These are phyloP conservation scores for Lactifluus hygrophoroides DNA, from an alignment of 768 basidiomycete genomes.

Conservation along the genomic window DNA sequence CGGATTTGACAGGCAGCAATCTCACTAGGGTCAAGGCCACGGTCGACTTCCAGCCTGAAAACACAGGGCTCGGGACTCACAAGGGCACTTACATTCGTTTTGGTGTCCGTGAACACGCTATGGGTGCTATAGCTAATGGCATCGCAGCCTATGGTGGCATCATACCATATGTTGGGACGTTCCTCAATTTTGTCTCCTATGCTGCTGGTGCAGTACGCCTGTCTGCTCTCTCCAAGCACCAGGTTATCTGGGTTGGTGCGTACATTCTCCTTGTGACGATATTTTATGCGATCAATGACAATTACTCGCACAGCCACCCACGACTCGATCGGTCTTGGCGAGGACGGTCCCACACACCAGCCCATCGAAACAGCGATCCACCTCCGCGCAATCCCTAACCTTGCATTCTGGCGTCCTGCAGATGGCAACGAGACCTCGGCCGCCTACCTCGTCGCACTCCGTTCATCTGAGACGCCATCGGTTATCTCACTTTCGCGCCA, in stretches of 20 bases:
- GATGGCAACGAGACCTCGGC: conserved; percentile 98
- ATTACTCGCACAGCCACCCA: conserved; percentile 59
- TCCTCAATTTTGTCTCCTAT: conserved; percentile 93
- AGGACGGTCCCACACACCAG: conserved; percentile 95
- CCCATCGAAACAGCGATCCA: conserved; percentile 84
- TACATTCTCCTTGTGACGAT: conserved; percentile 17
- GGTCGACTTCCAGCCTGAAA: conserved; percentile 89
- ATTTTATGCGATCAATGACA: background rate
- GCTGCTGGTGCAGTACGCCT: conserved; percentile 89
- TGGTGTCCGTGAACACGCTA: conserved; percentile 96
- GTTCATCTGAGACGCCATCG: conserved; percentile 70
- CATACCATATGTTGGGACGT: conserved; percentile 86
- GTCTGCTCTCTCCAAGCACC: conserved; percentile 81
- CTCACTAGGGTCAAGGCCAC: conserved; percentile 77
- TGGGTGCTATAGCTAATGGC: conserved; percentile 95
- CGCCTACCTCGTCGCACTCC: conserved; percentile 73
- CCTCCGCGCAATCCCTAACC: conserved; percentile 84
- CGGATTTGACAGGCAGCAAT: conserved; percentile 89
- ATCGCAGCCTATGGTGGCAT: conserved; percentile 84
- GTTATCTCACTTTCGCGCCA: conserved; percentile 78
- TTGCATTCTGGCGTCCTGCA: conserved; percentile 88
- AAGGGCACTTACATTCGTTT: conserved; percentile 88
- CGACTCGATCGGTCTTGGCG: conserved; percentile 87
- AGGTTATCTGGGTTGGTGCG: conserved; percentile 89
- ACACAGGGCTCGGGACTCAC: conserved; percentile 76